Evolutionary conservation across 192 early-diverging fungal species (phyloP).

Genomic region (Martensiomyces pterosporus): DNA sequence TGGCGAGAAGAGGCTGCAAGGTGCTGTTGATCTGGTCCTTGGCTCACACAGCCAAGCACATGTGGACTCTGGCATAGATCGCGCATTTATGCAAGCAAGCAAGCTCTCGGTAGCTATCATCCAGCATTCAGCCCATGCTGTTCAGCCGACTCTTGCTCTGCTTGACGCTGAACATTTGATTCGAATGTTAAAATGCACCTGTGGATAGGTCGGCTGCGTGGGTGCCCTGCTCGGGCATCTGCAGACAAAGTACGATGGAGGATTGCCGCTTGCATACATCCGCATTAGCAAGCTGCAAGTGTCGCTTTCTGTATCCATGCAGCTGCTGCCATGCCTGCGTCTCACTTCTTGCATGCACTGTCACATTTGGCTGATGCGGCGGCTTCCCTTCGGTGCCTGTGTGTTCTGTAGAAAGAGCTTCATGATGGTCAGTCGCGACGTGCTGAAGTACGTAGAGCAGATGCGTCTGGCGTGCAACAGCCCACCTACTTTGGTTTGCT

Average conservation of each 20-base stretch:
- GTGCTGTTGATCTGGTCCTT: conserved; percentile 6
- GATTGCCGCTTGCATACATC: background rate
- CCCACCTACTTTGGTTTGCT: background rate
- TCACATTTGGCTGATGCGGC: background rate
- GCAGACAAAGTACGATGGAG: background rate
- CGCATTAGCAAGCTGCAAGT: conserved; percentile 1
- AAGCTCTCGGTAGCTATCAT: conserved; percentile 4
- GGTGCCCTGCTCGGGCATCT: conserved; percentile 33
- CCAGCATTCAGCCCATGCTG: too few relatives aligned
- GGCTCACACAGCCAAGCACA: background rate
- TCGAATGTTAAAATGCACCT: too few relatives aligned
- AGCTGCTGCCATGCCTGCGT: background rate
- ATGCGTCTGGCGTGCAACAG: background rate
- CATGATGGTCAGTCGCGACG: conserved; percentile 19
- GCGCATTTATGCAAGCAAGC: background rate
- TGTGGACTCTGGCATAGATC: background rate
- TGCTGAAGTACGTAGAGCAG: conserved; percentile 18
- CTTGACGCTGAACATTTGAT: too few relatives aligned
- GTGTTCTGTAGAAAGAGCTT: conserved; percentile 16
- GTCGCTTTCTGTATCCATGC: conserved; percentile 13
- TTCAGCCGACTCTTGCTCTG: too few relatives aligned
- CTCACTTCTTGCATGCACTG: too few relatives aligned
- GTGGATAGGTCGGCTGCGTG: conserved; percentile 40
- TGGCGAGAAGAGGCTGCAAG: background rate
- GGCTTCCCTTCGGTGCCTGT: background rate